phyloP scores from a whole-genome alignment of 495 filamentous ascomycete genomes.

The Aspergillus bertholletiae region DNA sequence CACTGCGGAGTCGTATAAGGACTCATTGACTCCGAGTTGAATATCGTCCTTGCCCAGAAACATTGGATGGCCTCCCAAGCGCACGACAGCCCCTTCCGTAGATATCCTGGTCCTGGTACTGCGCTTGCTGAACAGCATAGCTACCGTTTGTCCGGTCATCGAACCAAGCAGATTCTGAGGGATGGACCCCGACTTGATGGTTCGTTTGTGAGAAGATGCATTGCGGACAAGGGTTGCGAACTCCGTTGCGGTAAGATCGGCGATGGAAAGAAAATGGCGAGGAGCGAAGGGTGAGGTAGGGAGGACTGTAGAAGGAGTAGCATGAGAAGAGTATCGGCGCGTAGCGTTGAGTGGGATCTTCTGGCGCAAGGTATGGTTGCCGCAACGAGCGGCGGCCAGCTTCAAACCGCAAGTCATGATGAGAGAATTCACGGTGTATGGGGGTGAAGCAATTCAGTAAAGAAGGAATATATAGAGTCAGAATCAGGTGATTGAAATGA shows the following conservation, averaged over 20 bases:
- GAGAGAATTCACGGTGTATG: neutral
- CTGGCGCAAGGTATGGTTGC: constrained; percentile 25
- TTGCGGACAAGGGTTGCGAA: constrained; percentile 77
- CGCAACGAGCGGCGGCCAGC: constrained; percentile 46
- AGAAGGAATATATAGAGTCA: neutral
- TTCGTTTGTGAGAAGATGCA: constrained; percentile 69
- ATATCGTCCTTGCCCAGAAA: constrained; percentile 94
- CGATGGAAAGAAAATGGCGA: constrained; percentile 86
- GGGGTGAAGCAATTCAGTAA: neutral
- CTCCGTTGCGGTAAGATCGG: constrained; percentile 75
- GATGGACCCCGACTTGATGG: constrained; percentile 68
- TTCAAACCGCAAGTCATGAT: constrained; percentile 41
- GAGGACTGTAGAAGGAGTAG: constrained; percentile 19
- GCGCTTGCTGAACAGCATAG: constrained; percentile 94
- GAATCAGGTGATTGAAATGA: neutral
- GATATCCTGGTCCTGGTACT: constrained; percentile 90
- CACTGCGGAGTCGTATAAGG: constrained; percentile 79
- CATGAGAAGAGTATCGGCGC: constrained; percentile 37
- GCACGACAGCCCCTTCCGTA: constrained; percentile 78
- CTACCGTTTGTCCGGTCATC: constrained; percentile 74
- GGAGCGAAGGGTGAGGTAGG: constrained; percentile 52
- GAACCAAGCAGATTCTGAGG: constrained; percentile 53
- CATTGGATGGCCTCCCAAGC: constrained; percentile 90
- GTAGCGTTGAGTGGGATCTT: constrained; percentile 30
- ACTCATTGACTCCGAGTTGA: constrained; percentile 94